A percentile compares a stretch with the other conserved stretches of the same genome.
These are phyloP conservation scores for Cladobotryum protrusum DNA, from an alignment of 2,329 filamentous ascomycete species.

Conservation along the genomic window DNA sequence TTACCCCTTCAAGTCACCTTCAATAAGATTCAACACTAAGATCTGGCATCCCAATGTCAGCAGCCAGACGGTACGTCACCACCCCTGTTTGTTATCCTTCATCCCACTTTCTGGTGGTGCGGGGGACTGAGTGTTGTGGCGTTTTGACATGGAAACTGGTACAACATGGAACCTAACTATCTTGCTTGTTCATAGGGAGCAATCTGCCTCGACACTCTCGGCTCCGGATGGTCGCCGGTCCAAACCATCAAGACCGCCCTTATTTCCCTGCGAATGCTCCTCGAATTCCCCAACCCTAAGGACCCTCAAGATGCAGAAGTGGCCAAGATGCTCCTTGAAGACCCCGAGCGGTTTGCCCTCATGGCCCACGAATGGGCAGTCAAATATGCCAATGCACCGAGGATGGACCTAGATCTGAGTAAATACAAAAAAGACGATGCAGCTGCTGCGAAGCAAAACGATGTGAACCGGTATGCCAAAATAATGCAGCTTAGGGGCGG, in stretches of 20 bases:
- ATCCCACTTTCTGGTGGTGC: background rate
- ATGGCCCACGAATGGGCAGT: slow-evolving; percentile 90
- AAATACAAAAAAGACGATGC: slow-evolving; percentile 47
- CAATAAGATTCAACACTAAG: slow-evolving; percentile 87
- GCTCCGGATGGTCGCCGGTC: slow-evolving; percentile 87
- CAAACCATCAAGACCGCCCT: slow-evolving; percentile 94
- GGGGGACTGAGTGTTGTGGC: background rate
- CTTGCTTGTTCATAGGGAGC: slow-evolving; percentile 60
- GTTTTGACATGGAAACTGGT: no score
- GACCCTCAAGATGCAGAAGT: slow-evolving; percentile 97
- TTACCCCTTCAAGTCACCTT: slow-evolving; percentile 89
- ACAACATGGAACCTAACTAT: no score
- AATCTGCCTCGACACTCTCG: slow-evolving; percentile 92
- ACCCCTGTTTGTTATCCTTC: background rate
- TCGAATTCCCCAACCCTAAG: slow-evolving; percentile 89
- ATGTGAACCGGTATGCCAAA: slow-evolving; percentile 24
- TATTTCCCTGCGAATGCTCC: slow-evolving; percentile 85
- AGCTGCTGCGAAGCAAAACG: slow-evolving; percentile 20
- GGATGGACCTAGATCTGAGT: slow-evolving; percentile 30
- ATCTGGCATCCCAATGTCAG: slow-evolving; percentile 98
- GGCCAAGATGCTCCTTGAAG: slow-evolving; percentile 77
- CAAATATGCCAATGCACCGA: slow-evolving; percentile 70
- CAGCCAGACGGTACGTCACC: slow-evolving; percentile 69
- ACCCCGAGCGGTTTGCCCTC: slow-evolving; percentile 71
- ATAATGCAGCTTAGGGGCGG: background rate